These are phyloP conservation scores for Yamadazyma olivae DNA, from an alignment of 805 yeast species.

Conservation along the genomic window DNA sequence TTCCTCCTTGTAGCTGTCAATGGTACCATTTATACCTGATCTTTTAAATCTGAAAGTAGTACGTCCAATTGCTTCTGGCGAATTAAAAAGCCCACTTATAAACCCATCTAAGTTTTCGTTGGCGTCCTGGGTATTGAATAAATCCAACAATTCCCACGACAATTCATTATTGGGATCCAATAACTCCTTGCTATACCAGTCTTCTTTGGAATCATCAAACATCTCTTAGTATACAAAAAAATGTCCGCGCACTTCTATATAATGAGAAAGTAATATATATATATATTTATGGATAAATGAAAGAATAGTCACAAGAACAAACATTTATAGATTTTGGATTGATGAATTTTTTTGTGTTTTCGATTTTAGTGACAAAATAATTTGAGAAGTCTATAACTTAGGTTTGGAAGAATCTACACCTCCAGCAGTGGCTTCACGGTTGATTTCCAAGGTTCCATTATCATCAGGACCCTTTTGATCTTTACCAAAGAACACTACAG, in stretches of 20 bases:
- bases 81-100: constrained; percentile 45
- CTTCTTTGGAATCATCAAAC: background rate
- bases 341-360: no score
- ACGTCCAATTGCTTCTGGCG: constrained; percentile 63
- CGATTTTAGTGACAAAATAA: no score
- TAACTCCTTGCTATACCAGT: constrained; percentile 30
- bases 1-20: constrained; percentile 62
- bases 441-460: constrained; percentile 52
- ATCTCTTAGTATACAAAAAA: no score
- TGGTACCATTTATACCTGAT: constrained; percentile 68
- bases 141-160: constrained; percentile 68
- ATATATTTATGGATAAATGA: no score
- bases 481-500: constrained; percentile 89
- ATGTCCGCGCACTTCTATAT: no score
- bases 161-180: constrained; percentile 63
- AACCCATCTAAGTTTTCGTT: constrained; percentile 19
- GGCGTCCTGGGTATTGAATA: constrained; percentile 50
- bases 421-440: constrained; percentile 56
- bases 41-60: constrained; percentile 68
- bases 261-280: no score
- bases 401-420: constrained; percentile 47
- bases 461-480: constrained; percentile 39
- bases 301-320: no score
- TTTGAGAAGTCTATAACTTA: constrained; percentile 33
- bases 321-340: no score